Evolutionary conservation across 331 rosid species (phyloP).

Genomic region (Phaseolus coccineus): DNA sequence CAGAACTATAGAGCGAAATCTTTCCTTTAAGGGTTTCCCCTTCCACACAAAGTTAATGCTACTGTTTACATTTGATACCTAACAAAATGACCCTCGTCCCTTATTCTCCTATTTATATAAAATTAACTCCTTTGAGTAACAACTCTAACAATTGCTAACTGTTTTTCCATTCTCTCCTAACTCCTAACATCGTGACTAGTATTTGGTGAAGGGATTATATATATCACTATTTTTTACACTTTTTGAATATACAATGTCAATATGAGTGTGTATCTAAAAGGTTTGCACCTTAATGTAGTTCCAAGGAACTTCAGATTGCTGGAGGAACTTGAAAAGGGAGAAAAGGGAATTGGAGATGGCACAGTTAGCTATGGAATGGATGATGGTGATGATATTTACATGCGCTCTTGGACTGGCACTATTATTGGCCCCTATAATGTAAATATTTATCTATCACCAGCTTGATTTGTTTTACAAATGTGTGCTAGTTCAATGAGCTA

Average conservation of each 20-base stretch:
- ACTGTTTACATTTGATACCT: not conserved
- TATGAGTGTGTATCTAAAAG: conserved; percentile 23
- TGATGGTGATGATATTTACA: conserved; percentile 97
- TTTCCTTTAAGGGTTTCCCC: not conserved
- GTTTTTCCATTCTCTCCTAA: not conserved
- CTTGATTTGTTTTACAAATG: not conserved
- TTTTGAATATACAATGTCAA: not conserved
- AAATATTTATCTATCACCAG: conserved; percentile 35
- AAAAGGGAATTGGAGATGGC: conserved; percentile 93
- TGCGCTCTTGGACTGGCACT: conserved; percentile 99
- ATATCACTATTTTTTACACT: not conserved
- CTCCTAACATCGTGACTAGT: not conserved
- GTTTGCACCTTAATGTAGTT: conserved; percentile 53
- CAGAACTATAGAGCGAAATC: not conserved
- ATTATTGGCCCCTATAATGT: conserved; percentile 98
- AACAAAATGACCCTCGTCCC: not conserved
- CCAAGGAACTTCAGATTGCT: conserved; percentile 95
- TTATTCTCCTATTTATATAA: not conserved
- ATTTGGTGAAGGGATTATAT: not conserved
- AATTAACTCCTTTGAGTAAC: not conserved
- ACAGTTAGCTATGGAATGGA: conserved; percentile 99
- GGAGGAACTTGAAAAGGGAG: conserved; percentile 95
- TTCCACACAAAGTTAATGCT: not conserved
- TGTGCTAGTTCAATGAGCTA: not conserved
- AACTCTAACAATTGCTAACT: not conserved